Conservation (phyloP, 2,329 filamentous ascomycete species). For the Nigrospora oryzae region DNA sequence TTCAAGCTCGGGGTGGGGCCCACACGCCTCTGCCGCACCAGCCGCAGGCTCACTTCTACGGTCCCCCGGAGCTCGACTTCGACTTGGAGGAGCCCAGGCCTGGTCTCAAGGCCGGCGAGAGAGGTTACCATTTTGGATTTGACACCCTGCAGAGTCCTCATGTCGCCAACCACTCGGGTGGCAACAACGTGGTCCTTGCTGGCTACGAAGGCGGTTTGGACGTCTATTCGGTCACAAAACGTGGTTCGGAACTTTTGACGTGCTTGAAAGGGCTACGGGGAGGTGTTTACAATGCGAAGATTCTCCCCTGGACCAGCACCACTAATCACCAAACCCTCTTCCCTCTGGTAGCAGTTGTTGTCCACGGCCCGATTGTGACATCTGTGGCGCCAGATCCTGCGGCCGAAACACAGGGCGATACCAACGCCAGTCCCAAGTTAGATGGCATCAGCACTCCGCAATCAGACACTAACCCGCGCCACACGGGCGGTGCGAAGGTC, state of each 20-base stretch:
- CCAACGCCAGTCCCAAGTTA: slow-evolving; percentile 27
- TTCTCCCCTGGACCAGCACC: slow-evolving; percentile 60
- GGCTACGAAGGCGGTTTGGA: slow-evolving; percentile 77
- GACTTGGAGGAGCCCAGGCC: slow-evolving; percentile 36
- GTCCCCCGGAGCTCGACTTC: slow-evolving; percentile 64
- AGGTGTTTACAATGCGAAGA: slow-evolving; percentile 72
- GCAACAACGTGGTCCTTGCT: slow-evolving; percentile 62
- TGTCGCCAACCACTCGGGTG: slow-evolving; percentile 25
- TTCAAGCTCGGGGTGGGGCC: slow-evolving; percentile 25
- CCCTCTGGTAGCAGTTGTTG: slow-evolving; percentile 69
- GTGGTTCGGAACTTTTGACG: slow-evolving; percentile 60
- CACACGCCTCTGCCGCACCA: slow-evolving; percentile 54
- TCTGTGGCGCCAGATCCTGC: slow-evolving; percentile 23
- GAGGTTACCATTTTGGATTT: slow-evolving; percentile 73
- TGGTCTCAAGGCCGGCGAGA: slow-evolving; percentile 54
- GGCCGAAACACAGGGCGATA: slow-evolving; percentile 25
- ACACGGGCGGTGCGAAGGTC: slow-evolving; percentile 23
- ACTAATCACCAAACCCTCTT: slow-evolving; percentile 47
- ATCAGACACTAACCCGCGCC: slow-evolving; percentile 28
- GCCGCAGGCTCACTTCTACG: slow-evolving; percentile 59
- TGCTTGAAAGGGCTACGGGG: slow-evolving; percentile 71
- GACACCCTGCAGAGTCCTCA: slow-evolving; percentile 54
- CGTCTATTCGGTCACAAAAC: slow-evolving; percentile 64
- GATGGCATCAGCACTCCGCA: slow-evolving; percentile 34
- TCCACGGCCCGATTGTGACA: slow-evolving; percentile 67